phyloP scores from a whole-genome alignment of 2,329 filamentous ascomycete species.

The Aureobasidium sp. region DNA sequence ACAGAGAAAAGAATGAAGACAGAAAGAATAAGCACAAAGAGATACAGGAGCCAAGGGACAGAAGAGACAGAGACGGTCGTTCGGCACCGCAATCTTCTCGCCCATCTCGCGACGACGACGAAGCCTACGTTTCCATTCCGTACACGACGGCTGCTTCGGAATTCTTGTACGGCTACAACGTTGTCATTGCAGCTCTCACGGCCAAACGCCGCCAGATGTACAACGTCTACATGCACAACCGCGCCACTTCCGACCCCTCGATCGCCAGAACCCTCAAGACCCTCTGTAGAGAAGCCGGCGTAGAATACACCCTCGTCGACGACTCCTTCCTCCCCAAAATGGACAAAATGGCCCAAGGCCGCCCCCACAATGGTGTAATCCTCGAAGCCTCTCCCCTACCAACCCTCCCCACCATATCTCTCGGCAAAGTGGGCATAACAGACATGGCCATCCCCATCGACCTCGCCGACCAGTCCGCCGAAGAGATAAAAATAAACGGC shows the following conservation, averaged over 20 bases:
- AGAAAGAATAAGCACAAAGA: conserved; percentile 4
- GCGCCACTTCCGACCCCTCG: conserved; percentile 11
- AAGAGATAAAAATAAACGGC: conserved; percentile 69
- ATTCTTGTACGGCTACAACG: conserved; percentile 78
- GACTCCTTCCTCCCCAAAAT: conserved; percentile 54
- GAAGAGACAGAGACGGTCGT: neutral
- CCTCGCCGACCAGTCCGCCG: conserved; percentile 56
- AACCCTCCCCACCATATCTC: conserved; percentile 32
- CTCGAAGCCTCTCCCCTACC: conserved; percentile 81
- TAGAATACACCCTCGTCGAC: conserved; percentile 52
- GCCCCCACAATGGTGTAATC: conserved; percentile 84
- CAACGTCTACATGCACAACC: conserved; percentile 60
- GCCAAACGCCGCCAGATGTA: conserved; percentile 65
- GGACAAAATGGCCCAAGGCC: conserved; percentile 71
- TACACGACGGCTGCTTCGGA: conserved; percentile 82
- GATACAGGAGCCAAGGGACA: neutral
- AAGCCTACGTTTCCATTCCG: conserved; percentile 37
- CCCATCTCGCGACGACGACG: neutral
- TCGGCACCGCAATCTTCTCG: neutral
- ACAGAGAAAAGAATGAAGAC: neutral
- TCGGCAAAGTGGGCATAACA: conserved; percentile 24
- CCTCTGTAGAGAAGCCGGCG: conserved; percentile 19
- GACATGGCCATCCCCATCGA: conserved; percentile 48
- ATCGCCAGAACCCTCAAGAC: conserved; percentile 7
- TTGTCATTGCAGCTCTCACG: conserved; percentile 70